Percentiles rank a stretch among this genome's conserved stretches.
Conservation (phyloP, 1,284 basidiomycete species). For the Sphagnurus paluster region DNA sequence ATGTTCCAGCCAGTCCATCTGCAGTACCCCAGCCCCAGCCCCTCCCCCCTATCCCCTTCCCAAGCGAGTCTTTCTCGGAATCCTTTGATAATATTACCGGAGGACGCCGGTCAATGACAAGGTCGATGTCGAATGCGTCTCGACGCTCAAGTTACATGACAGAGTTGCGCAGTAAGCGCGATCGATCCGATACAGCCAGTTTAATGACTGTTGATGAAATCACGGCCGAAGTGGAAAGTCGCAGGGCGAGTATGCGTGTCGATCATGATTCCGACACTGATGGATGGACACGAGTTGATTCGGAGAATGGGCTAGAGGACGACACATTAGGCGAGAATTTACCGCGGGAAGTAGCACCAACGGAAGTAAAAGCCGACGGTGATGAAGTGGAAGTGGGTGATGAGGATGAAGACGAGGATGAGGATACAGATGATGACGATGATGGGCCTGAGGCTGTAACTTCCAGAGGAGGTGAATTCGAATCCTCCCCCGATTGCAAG, state of each 20-base stretch:
- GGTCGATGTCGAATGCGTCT: conserved; percentile 55
- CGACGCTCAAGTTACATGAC: conserved; percentile 78
- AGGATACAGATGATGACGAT: conserved; percentile 47
- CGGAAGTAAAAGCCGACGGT: conserved; percentile 50
- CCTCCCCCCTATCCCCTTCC: conserved; percentile 80
- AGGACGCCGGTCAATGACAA: conserved; percentile 31
- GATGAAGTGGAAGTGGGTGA: conserved; percentile 51
- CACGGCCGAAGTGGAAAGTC: conserved; percentile 92
- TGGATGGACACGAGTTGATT: conserved; percentile 67
- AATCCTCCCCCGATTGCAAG: conserved; percentile 1
- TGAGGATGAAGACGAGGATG: conserved; percentile 52
- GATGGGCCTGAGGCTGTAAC: conserved; percentile 53
- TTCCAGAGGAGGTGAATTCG: conserved; percentile 59
- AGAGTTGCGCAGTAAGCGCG: conserved; percentile 76
- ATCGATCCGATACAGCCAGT: conserved; percentile 87
- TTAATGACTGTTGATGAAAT: conserved; percentile 97
- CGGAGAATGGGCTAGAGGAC: conserved; percentile 32
- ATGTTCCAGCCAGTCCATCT: conserved; percentile 29
- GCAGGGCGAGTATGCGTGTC: conserved; percentile 54
- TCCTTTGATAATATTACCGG: conserved; percentile 63
- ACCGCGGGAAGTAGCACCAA: conserved; percentile 42
- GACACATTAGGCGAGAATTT: conserved; percentile 32
- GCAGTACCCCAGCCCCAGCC: conserved; percentile 52
- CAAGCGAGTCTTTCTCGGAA: conserved; percentile 76
- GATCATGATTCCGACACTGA: conserved; percentile 54